phyloP scores from a whole-genome alignment of 1,284 basidiomycete genomes.

The Apiotrichum gracile region DNA sequence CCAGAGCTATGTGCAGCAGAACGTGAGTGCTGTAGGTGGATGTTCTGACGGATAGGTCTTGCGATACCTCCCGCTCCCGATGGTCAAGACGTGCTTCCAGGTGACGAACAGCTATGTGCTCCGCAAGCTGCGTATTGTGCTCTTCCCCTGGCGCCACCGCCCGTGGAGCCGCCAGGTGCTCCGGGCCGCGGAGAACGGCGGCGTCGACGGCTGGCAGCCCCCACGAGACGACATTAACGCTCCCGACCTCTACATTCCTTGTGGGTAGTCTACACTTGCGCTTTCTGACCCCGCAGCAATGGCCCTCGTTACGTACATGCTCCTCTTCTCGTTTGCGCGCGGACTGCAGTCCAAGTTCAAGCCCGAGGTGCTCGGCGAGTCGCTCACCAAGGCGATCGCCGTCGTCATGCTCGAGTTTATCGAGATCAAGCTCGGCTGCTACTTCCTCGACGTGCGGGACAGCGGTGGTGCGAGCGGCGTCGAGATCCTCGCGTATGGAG shows the following conservation, averaged over 20 bases:
- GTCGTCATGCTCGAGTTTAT: slow-evolving; percentile 80
- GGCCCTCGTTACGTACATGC: slow-evolving; percentile 93
- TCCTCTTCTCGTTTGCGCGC: slow-evolving; percentile 75
- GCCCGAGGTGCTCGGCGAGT: slow-evolving; percentile 82
- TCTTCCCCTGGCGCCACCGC: slow-evolving; percentile 92
- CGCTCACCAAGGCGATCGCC: slow-evolving; percentile 72
- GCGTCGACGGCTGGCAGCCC: slow-evolving; percentile 68
- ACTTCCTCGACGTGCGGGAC: slow-evolving; percentile 77
- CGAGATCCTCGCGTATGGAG: slow-evolving; percentile 65
- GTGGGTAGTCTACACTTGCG: slow-evolving; percentile 51
- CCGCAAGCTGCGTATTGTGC: slow-evolving; percentile 77
- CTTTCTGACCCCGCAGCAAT: slow-evolving; percentile 57
- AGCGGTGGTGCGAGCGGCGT: slow-evolving; percentile 61
- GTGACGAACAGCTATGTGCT: slow-evolving; percentile 96
- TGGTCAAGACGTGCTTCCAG: slow-evolving; percentile 90
- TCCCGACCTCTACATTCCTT: slow-evolving; percentile 93
- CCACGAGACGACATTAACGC: slow-evolving; percentile 93
- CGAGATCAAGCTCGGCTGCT: slow-evolving; percentile 84
- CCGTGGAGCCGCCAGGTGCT: slow-evolving; percentile 67
- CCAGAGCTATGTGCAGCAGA: slow-evolving; percentile 92
- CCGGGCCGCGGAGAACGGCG: slow-evolving; percentile 51
- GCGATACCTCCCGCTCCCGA: slow-evolving; percentile 62
- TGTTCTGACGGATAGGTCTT: slow-evolving; percentile 57
- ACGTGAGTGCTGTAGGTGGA: slow-evolving; percentile 54
- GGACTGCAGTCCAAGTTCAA: slow-evolving; percentile 80